Percentiles rank a stretch among this genome's conserved stretches.
phyloP scores from a whole-genome alignment of 192 early-diverging fungal species.

The Coemansia sp. region DNA sequence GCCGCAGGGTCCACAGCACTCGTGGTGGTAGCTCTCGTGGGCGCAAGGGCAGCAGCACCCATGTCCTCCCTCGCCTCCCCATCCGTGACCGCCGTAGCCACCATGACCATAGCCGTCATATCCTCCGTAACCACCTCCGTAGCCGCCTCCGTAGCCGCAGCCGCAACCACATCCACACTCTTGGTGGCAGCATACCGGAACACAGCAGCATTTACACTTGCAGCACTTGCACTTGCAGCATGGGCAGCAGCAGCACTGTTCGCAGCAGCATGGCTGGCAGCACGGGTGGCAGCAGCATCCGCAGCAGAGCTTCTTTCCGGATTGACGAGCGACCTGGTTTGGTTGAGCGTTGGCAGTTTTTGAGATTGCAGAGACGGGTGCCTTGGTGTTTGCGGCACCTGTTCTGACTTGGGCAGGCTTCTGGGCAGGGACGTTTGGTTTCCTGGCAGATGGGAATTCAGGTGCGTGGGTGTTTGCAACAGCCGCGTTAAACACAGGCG shows the following conservation, averaged over 20 bases:
- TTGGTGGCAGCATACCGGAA: conserved; percentile 40
- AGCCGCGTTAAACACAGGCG: conserved; percentile 5
- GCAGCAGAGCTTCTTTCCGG: conserved; percentile 46
- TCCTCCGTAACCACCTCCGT: conserved; percentile 24
- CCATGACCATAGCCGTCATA: too few species aligned
- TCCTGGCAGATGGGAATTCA: background rate
- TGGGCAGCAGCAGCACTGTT: conserved; percentile 36
- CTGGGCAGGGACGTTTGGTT: background rate
- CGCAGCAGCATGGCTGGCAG: conserved; percentile 42
- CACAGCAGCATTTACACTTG: conserved; percentile 50
- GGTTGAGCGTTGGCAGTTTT: conserved; percentile 1
- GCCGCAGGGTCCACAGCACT: conserved; percentile 24
- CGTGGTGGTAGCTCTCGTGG: conserved; percentile 30
- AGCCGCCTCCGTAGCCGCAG: conserved; percentile 18
- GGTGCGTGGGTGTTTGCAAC: background rate
- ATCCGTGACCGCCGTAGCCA: conserved; percentile 13
- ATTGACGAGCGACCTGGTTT: background rate
- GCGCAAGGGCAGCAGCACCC: conserved; percentile 28
- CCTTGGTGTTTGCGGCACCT: background rate
- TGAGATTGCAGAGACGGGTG: background rate
- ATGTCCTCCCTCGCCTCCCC: conserved; percentile 9
- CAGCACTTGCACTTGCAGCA: conserved; percentile 39
- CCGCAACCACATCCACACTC: conserved; percentile 13
- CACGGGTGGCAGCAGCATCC: conserved; percentile 45
- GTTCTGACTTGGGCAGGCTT: background rate